These are phyloP conservation scores for Hypoxylon sp. DNA, from an alignment of 2,329 filamentous ascomycete genomes.

Conservation along the genomic window DNA sequence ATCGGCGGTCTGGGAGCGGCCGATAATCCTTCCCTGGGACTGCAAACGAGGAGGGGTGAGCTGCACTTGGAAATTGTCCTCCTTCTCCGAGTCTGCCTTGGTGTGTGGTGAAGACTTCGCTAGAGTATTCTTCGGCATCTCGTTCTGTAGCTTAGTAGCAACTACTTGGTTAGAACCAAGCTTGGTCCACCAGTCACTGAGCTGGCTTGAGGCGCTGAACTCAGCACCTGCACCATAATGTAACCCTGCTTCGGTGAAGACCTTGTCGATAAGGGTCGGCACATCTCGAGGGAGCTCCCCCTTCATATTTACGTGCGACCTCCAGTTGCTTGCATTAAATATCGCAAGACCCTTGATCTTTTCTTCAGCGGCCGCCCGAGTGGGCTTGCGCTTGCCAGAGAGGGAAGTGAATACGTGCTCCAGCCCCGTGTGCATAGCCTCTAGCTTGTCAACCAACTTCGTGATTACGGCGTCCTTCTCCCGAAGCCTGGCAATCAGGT, in stretches of 20 bases:
- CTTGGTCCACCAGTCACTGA: slow-evolving; percentile 64
- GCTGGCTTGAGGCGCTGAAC: slow-evolving; percentile 50
- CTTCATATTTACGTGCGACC: slow-evolving; percentile 43
- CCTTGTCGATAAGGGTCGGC: slow-evolving; percentile 54
- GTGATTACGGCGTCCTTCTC: slow-evolving; percentile 65
- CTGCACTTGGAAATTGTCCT: slow-evolving; percentile 66
- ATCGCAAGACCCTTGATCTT: slow-evolving; percentile 65
- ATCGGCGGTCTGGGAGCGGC: slow-evolving; percentile 24
- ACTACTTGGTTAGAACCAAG: slow-evolving; percentile 51
- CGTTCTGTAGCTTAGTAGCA: slow-evolving; percentile 37
- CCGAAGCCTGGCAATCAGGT: slow-evolving; percentile 57
- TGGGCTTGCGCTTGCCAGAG: slow-evolving; percentile 61
- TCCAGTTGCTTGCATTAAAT: slow-evolving; percentile 59
- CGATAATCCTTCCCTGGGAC: slow-evolving; percentile 44
- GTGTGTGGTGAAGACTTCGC: slow-evolving; percentile 33
- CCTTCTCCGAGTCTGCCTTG: slow-evolving; percentile 47
- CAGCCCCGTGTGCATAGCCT: slow-evolving; percentile 62
- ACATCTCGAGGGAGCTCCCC: slow-evolving; percentile 50
- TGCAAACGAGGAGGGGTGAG: slow-evolving; percentile 58
- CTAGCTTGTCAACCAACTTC: slow-evolving; percentile 66
- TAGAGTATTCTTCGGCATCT: slow-evolving; percentile 26
- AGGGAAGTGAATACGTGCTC: slow-evolving; percentile 66
- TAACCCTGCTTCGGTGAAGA: slow-evolving; percentile 56
- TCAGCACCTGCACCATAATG: slow-evolving; percentile 47
- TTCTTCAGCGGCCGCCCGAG: slow-evolving; percentile 58